Evolutionary conservation across 2,329 filamentous ascomycete genomes (phyloP).

Genomic region (Colletotrichum sublineola): DNA sequence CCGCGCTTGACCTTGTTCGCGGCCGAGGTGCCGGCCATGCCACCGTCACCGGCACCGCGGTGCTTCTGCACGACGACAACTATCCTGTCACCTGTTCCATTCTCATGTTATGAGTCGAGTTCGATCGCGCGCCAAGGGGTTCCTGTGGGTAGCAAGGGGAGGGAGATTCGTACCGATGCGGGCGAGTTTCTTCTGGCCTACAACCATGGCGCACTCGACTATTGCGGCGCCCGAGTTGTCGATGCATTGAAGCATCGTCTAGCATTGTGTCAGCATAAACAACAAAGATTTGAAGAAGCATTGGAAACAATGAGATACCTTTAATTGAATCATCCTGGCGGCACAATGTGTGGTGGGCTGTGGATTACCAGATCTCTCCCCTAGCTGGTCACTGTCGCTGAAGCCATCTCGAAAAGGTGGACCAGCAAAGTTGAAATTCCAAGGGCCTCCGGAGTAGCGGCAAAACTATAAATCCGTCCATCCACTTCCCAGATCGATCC

Average conservation of each 20-base stretch:
- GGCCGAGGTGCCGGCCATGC: slow-evolving; percentile 77
- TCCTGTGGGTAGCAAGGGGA: neutral
- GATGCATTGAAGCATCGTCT: slow-evolving; percentile 99
- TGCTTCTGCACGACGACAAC: slow-evolving; percentile 99
- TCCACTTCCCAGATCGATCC: too few relatives aligned
- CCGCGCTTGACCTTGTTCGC: slow-evolving; percentile 96
- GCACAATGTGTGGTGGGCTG: slow-evolving; percentile 41
- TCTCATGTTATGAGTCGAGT: slow-evolving; percentile 59
- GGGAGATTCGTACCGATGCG: slow-evolving; percentile 78
- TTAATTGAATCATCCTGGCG: slow-evolving; percentile 90
- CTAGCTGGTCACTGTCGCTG: slow-evolving; percentile 12
- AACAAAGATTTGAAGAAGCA: fast-evolving
- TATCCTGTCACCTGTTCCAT: slow-evolving; percentile 86
- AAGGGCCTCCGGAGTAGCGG: neutral
- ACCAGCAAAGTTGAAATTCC: slow-evolving; percentile 35
- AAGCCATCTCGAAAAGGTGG: slow-evolving; percentile 41
- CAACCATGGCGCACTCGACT: slow-evolving; percentile 94
- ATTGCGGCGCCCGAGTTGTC: slow-evolving; percentile 99
- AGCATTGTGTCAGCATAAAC: neutral
- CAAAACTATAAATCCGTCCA: slow-evolving; percentile 1
- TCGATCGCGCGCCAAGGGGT: neutral
- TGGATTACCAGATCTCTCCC: slow-evolving; percentile 28
- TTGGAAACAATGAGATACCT: slow-evolving; percentile 64
- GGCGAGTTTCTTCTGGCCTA: slow-evolving; percentile 90
- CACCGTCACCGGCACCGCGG: slow-evolving; percentile 80